A percentile compares a stretch with the other conserved stretches of the same genome.
phyloP scores from a whole-genome alignment of 768 basidiomycete species.

The Calocybe gangraenosa region DNA sequence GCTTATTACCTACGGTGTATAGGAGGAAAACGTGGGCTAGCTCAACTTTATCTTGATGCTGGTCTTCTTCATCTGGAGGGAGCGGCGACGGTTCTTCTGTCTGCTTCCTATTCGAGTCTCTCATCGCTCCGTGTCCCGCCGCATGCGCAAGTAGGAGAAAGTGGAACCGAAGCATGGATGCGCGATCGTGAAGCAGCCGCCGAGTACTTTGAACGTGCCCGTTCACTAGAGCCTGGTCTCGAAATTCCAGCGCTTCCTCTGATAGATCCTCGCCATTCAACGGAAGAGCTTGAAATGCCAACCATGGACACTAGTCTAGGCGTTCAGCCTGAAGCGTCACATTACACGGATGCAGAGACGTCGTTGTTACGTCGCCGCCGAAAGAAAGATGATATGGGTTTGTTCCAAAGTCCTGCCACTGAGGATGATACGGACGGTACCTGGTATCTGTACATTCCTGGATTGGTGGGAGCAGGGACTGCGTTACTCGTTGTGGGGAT shows the following conservation, averaged over 20 bases:
- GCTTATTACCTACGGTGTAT: conserved; percentile 63
- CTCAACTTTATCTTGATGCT: conserved; percentile 73
- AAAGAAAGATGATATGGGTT: conserved; percentile 53
- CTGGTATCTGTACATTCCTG: conserved; percentile 80
- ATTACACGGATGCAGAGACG: conserved; percentile 30
- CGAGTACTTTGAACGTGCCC: conserved; percentile 70
- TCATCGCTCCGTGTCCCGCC: conserved; percentile 72
- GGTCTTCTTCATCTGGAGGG: conserved; percentile 82
- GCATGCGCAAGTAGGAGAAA: conserved; percentile 45
- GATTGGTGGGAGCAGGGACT: conserved; percentile 80
- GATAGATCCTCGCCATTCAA: conserved; percentile 23
- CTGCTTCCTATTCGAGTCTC: conserved; percentile 71
- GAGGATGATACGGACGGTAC: conserved; percentile 63
- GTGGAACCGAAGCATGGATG: conserved; percentile 69
- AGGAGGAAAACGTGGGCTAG: conserved; percentile 63
- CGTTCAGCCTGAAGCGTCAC: conserved; percentile 32
- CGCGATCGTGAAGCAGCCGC: conserved; percentile 69
- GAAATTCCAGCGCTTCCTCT: conserved; percentile 67
- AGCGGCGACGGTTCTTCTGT: conserved; percentile 64
- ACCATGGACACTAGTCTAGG: conserved; percentile 49
- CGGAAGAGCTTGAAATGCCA: conserved; percentile 61
- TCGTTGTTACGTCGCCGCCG: conserved; percentile 43
- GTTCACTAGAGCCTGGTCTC: conserved; percentile 51
- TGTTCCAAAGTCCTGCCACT: conserved; percentile 37
- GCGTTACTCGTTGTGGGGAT: conserved; percentile 76